Evolutionary conservation across 1,284 basidiomycete species (phyloP).

Genomic region (Chondrostereum purpureum): DNA sequence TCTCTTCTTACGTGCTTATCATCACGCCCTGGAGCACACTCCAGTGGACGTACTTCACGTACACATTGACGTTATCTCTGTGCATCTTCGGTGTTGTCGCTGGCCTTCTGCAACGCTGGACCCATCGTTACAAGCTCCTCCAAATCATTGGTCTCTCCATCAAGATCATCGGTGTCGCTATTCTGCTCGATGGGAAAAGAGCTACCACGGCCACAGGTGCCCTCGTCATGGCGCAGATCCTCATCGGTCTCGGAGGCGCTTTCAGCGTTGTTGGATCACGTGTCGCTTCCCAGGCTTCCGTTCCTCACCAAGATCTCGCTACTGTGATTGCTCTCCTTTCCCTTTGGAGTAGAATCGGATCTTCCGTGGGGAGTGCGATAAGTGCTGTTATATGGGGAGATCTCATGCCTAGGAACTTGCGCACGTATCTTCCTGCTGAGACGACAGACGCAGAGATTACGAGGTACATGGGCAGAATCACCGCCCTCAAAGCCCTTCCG

Average conservation of each 20-base stretch:
- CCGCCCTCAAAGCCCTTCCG: constrained; percentile 13
- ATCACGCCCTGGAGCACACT: constrained; percentile 11
- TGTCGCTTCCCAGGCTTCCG: constrained; percentile 20
- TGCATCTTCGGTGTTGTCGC: constrained; percentile 10
- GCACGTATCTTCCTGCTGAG: constrained; percentile 14
- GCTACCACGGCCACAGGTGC: constrained; percentile 13
- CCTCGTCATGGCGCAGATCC: constrained; percentile 18
- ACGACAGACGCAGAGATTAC: constrained; percentile 15
- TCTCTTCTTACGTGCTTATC: constrained; percentile 10
- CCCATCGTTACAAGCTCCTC: constrained; percentile 12
- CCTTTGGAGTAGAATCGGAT: constrained; percentile 19
- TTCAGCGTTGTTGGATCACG: constrained; percentile 19
- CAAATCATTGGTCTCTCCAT: constrained; percentile 12
- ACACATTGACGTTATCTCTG: constrained; percentile 11
- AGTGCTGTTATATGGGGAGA: constrained; percentile 19
- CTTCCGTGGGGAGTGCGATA: constrained; percentile 18
- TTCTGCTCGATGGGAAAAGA: constrained; percentile 16
- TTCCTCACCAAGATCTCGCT: constrained; percentile 21
- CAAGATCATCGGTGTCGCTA: constrained; percentile 17
- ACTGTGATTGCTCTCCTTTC: constrained; percentile 17
- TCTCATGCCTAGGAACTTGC: constrained; percentile 16
- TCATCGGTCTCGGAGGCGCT: constrained; percentile 18
- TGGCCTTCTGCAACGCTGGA: constrained; percentile 10
- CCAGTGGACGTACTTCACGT: constrained; percentile 14
- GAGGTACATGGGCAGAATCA: constrained; percentile 16